Percentiles rank a stretch among this genome's conserved stretches.
Evolutionary conservation across 495 filamentous ascomycete genomes (phyloP).

Genomic region (Aspergillus diversus): DNA sequence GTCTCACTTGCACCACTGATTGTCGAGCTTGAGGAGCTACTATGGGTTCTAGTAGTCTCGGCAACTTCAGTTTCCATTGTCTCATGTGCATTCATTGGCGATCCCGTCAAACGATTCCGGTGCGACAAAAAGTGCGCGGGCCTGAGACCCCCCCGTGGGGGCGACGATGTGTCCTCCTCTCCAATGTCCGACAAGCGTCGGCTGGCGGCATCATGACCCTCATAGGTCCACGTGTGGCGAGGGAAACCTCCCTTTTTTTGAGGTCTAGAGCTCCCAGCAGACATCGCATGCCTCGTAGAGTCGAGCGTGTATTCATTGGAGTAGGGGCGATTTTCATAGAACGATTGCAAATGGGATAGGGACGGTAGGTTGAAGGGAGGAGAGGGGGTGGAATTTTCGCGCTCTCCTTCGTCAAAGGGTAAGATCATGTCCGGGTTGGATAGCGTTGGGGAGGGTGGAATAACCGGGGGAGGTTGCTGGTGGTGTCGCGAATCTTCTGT

Average conservation of each 20-base stretch:
- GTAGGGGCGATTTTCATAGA: slow-evolving; percentile 27
- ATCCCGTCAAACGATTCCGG: slow-evolving; percentile 20
- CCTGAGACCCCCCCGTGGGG: slow-evolving; percentile 28
- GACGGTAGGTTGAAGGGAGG: slow-evolving; percentile 49
- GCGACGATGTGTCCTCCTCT: slow-evolving; percentile 54
- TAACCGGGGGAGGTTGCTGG: slow-evolving; percentile 18
- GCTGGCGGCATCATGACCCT: slow-evolving; percentile 57
- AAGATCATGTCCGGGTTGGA: slow-evolving; percentile 96
- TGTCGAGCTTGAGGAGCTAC: slow-evolving; percentile 46
- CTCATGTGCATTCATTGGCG: slow-evolving; percentile 22
- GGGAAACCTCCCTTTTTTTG: slow-evolving; percentile 41
- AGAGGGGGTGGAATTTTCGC: slow-evolving; percentile 57
- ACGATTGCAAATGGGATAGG: slow-evolving; percentile 41
- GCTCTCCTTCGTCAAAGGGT: slow-evolving; percentile 61
- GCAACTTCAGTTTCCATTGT: slow-evolving; percentile 15
- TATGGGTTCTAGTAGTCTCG: slow-evolving; percentile 31
- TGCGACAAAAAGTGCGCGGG: slow-evolving; percentile 14
- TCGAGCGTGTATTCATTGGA: slow-evolving; percentile 28
- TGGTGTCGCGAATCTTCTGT: slow-evolving; percentile 21
- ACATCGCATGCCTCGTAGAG: slow-evolving; percentile 13
- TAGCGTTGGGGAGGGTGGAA: slow-evolving; percentile 73
- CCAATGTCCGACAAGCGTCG: slow-evolving; percentile 74
- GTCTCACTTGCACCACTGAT: slow-evolving; percentile 42
- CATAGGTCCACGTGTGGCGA: slow-evolving; percentile 53
- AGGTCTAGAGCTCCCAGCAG: slow-evolving; percentile 16